Base-by-base conservation (phyloP, 2,329 filamentous ascomycete species). In the Teratosphaeria destructans region DNA sequence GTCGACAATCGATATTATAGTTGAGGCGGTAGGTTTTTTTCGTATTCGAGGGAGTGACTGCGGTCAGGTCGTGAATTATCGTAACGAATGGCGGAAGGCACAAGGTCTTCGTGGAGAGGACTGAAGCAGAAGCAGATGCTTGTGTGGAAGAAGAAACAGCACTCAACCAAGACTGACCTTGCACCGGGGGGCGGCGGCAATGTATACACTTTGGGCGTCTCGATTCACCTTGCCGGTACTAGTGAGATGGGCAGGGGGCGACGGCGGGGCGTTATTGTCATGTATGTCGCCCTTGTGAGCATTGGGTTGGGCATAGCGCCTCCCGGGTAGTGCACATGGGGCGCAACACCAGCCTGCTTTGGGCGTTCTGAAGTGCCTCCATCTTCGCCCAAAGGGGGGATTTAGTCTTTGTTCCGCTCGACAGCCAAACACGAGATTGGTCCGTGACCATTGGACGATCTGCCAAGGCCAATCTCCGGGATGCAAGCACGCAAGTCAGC, bases 41-140 rank as follows among this genome's bases (percentile, higher is more conserved):
- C 35, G 57, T 59, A 58, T 47, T 59, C 61, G 59, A 66, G 64
- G 35, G 65, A 67, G 79, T 68, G 67, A 61, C 60, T 64, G 63
- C 47, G 58, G 59, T 60, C 16, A 61, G 55, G n/a, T 53, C 29
- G 52, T 16, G 52, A 23, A 47, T 58, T 39, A 12, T 60, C 7
- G 37, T 52, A 70, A 67, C 16, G 67, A 70, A 57, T 65, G 68
- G 64, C 64, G 65, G 67, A 68, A 64, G 63, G 64, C 23, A 60
- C 61, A 62, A 58, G 59, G 61, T 59, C 64, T 63, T 65, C 62
- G n/a, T 23, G 23, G 23, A 5, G 6, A 19, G 5, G 1, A 10
- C 8, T 19, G 43, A 49, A 49, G n/a, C 58, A 34, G 59, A 54
- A 27, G 54, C 58, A 23, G 63, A 61, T 47, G 64, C 63, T 35